Base-by-base conservation (phyloP, 257 asterid genomes). In the Solanum pennellii region DNA sequence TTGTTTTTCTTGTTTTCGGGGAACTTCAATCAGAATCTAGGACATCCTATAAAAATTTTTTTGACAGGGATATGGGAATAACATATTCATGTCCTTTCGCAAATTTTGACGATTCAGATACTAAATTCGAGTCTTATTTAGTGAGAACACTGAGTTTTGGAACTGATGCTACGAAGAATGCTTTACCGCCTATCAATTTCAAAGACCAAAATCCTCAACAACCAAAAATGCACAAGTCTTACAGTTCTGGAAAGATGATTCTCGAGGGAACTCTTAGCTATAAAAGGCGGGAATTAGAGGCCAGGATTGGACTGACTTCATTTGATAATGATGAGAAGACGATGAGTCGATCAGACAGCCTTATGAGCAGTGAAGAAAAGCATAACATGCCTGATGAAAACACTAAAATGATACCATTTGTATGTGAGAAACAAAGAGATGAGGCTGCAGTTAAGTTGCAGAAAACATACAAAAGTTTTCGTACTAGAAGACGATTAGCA, bases 391-490 rank as follows among this genome's bases (percentile, higher is more conserved):
- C 44, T 49, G 44, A 82, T 14, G 29, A 18, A 5, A 49, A 31
- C 21, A 29, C 44, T 47, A 47, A 80, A 29, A 45, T 47, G 18
- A 49, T 80, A 16, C 84, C 68, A 9, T 80, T 80, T 37, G 85
- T 47, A 49, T 31, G 27, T 49, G 69, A 82, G 69, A 82, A 85
- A 29, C 56, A 20, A 45, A 92, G 94, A 86, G 90, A 96, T 84
- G 90, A 71, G 74, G 98, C 98, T 14, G 98, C 98, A 59, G 44
- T 94, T 29, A 93, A 88, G 92, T 86, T 96, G 93, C 99, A 96
- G 88, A 96, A 96, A 82, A 95, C 98, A 0, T 96, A 96, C 83
- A 95, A 93, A 87, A 95, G 98, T 91, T 94, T 96, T 86, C 91
- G 99, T 77, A 96, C 95, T 11, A 87, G 99, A 86, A 93, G 99